phyloP scores from a whole-genome alignment of 306 rosid genomes.

The Crotalaria pallida region DNA sequence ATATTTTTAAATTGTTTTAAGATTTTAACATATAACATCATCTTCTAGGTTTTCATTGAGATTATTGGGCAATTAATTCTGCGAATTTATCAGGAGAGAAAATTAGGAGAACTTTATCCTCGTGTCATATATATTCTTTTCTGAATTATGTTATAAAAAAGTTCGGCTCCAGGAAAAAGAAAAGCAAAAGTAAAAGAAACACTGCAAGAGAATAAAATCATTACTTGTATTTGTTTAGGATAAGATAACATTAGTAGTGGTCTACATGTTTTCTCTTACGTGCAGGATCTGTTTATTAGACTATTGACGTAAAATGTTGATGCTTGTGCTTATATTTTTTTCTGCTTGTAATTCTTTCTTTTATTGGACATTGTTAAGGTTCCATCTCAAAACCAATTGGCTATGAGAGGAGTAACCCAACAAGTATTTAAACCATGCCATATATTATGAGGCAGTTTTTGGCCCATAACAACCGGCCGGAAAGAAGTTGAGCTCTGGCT shows the following conservation, averaged over 20 bases:
- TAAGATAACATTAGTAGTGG: not conserved
- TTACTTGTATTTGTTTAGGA: not conserved
- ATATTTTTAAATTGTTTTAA: not conserved
- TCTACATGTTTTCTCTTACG: not conserved
- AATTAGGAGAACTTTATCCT: not conserved
- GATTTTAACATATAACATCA: not conserved
- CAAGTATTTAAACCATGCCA: too few species aligned
- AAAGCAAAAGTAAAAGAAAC: not conserved
- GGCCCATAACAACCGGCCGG: too few species aligned
- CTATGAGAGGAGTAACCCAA: too few species aligned
- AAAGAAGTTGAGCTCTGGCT: too few species aligned
- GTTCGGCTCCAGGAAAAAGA: not conserved
- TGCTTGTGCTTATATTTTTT: not conserved
- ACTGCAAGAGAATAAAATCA: not conserved
- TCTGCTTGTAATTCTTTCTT: not conserved
- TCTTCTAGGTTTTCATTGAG: not conserved
- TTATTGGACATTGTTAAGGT: too few species aligned
- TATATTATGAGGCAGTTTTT: too few species aligned
- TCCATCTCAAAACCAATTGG: too few species aligned
- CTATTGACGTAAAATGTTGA: not conserved
- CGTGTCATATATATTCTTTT: not conserved
- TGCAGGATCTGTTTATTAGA: not conserved
- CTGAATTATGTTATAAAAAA: not conserved
- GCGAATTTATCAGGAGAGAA: not conserved
- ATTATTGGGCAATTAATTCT: not conserved